Percentiles rank a stretch among this genome's conserved stretches.
Evolutionary conservation across 2,329 filamentous ascomycete species (phyloP).

Genomic region (Xylariaceae sp.): DNA sequence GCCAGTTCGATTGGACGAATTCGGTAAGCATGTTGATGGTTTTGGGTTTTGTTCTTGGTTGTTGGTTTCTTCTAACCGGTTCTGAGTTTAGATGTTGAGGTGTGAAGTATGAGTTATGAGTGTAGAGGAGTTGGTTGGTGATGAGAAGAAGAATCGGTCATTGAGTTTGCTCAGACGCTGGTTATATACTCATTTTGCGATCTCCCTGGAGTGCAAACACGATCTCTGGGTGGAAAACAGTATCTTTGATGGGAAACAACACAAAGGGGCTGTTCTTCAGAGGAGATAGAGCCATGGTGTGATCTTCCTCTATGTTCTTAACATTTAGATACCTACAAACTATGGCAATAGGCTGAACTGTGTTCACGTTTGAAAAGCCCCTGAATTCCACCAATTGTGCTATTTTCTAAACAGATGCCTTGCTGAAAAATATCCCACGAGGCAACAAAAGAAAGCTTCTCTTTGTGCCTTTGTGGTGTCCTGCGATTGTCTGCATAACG

Average conservation of each 20-base stretch:
- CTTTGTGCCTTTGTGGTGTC: background rate
- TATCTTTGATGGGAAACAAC: background rate
- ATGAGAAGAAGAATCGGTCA: background rate
- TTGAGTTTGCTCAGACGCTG: background rate
- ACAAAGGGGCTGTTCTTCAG: background rate
- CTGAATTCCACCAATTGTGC: no score
- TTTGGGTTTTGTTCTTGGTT: background rate
- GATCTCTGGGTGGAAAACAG: background rate
- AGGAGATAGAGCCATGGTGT: background rate
- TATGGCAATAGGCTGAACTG: background rate
- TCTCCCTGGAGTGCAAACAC: background rate
- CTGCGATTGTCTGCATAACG: no score
- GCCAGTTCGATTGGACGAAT: constrained; percentile 1
- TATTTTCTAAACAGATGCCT: background rate
- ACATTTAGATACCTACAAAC: background rate
- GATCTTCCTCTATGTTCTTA: background rate
- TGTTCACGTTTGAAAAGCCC: background rate
- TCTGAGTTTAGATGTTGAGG: no score
- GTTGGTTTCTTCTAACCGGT: background rate
- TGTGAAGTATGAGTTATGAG: background rate
- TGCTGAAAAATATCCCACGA: background rate
- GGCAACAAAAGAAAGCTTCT: background rate
- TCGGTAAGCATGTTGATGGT: constrained; percentile 12
- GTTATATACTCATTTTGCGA: background rate
- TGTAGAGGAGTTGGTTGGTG: background rate